Conservation (phyloP, 2,329 filamentous ascomycete genomes). For the Lasiodiplodia sp. region DNA sequence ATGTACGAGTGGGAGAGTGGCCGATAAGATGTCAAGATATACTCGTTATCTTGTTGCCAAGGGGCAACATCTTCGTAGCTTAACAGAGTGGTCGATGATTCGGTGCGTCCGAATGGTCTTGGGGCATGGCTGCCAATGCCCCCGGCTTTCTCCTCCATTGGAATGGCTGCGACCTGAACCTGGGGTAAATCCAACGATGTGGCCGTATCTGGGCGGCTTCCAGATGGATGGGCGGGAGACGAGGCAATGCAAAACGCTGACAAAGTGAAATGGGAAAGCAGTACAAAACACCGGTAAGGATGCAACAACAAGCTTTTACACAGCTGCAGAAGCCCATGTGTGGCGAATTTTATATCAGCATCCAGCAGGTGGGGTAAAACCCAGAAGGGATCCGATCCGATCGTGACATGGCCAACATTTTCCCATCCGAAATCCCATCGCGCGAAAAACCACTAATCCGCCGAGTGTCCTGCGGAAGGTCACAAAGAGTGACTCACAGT, state of each 20-base stretch:
- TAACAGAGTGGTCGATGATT: background rate
- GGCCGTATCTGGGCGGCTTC: too few relatives aligned
- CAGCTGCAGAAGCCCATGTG: background rate
- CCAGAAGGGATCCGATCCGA: slow-evolving; percentile 9
- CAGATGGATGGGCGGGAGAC: too few relatives aligned
- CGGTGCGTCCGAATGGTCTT: too few relatives aligned
- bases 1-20: slow-evolving; percentile 67
- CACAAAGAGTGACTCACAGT: background rate
- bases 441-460: too few relatives aligned
- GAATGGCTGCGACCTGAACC: background rate
- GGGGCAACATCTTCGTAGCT: slow-evolving; percentile 44
- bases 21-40: slow-evolving; percentile 71
- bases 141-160: slow-evolving; percentile 8
- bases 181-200: background rate
- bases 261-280: background rate
- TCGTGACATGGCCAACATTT: slow-evolving; percentile 15
- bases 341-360: slow-evolving; percentile 10
- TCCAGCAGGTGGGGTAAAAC: slow-evolving; percentile 6
- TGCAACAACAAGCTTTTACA: background rate
- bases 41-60: slow-evolving; percentile 70
- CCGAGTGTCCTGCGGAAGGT: background rate
- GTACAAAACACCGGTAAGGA: background rate
- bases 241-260: background rate
- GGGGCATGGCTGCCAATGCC: too few relatives aligned
- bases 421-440: background rate